These are phyloP conservation scores for Candida sonorensis DNA, from an alignment of 805 yeast genomes.

Conservation along the genomic window DNA sequence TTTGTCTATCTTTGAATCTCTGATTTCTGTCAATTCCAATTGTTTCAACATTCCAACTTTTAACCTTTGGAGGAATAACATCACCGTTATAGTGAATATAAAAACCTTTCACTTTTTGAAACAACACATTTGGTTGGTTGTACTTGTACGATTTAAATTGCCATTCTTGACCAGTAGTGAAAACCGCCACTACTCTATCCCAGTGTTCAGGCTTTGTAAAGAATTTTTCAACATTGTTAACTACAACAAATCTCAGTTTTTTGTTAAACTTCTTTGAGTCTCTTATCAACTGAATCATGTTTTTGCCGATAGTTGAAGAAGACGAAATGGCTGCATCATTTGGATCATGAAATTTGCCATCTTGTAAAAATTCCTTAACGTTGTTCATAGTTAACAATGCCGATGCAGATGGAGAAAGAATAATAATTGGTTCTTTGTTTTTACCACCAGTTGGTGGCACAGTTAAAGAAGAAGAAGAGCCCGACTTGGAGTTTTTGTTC, in stretches of 20 bases:
- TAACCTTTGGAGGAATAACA: constrained; percentile 63
- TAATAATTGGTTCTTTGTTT: constrained; percentile 58
- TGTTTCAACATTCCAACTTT: constrained; percentile 84
- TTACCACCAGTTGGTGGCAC: constrained; percentile 8
- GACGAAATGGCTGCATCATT: constrained; percentile 31
- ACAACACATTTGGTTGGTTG: constrained; percentile 70
- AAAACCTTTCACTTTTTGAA: constrained; percentile 80
- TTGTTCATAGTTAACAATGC: constrained; percentile 60
- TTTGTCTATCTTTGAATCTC: constrained; percentile 85
- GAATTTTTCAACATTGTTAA: constrained; percentile 80
- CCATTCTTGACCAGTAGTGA: constrained; percentile 98
- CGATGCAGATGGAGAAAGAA: constrained; percentile 76
- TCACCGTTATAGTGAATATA: constrained; percentile 75
- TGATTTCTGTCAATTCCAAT: constrained; percentile 73
- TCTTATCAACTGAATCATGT: constrained; percentile 48
- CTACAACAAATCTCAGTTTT: constrained; percentile 65
- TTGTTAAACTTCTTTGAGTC: constrained; percentile 47
- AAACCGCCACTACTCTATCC: constrained; percentile 93
- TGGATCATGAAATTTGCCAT: constrained; percentile 61
- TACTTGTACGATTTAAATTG: constrained; percentile 86
- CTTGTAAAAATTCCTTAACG: constrained; percentile 63
- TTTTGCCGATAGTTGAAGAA: constrained; percentile 27
- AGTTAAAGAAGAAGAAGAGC: constrained; percentile 1
- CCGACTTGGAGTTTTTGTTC: too few relatives aligned
- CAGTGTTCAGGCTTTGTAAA: constrained; percentile 94